Base-by-base conservation (phyloP, 75 land plant genomes). In the Azolla pinnata region DNA sequence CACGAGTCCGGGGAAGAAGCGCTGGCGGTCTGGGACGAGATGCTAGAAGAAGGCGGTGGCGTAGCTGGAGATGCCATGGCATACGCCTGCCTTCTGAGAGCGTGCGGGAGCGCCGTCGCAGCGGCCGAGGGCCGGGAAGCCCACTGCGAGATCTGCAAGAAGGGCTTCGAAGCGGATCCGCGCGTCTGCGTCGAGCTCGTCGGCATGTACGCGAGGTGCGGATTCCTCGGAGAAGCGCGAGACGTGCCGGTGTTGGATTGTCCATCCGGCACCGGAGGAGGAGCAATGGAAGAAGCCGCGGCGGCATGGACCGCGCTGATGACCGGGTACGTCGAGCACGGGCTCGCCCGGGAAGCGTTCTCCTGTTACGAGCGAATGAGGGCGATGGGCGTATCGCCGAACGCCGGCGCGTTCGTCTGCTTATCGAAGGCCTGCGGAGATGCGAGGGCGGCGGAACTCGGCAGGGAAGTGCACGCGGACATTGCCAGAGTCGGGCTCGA, bases 341-440 rank as follows among this genome's bases (percentile, higher is more conserved):
- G 75, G 7, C 38, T 29, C 10, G 48, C 20, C 0, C 47, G 62
- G 31, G 31, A 67, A 33, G 76, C 65, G 0, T 49, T 73, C 9
- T 17, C 62, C 23, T 33, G 56, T 1, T 67, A 63, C 19, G 4
- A 48, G 14, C 24, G 17, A 20, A 30, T 73, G 53, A 30, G 52
- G 48, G 53, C 29, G 26, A 8, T 44, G 32, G 51, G 51, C 16
- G 26, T 44, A 29, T 14, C 56, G 7, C 65, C 69, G 14, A 66
- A 73, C 38, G 26, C 62, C 7, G 64, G 62, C 18, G 30, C 62
- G 14, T 61, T 73, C 33, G n/a, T 73, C n/a, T 54, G 69, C 8
- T 57, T 63, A 12, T 21, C 67, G 33, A 60, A 62, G 19, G 75
- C 75, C 21, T 73, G 75, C 40, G 67, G 61, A 33, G 57, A 62